Base-by-base conservation (phyloP, 495 filamentous ascomycete genomes). In the Aspergillus asperescens region DNA sequence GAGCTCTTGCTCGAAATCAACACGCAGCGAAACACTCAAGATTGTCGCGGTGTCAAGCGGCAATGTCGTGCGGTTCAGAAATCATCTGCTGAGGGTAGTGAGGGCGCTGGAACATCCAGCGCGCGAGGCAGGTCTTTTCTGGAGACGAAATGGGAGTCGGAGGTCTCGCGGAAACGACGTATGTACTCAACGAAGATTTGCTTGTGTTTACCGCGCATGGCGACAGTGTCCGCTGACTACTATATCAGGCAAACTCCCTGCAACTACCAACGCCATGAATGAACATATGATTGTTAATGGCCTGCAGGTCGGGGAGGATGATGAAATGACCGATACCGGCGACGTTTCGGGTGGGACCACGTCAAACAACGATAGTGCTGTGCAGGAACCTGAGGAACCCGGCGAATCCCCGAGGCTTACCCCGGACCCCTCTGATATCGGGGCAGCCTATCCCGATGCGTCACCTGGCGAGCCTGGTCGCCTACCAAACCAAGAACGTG, bases 41-140 rank as follows among this genome's bases (percentile, higher is more conserved):
- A 65, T 24, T 35, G 62, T 16, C 73, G 75, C 15, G 70, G 72
- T 18, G 69, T 76, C 10, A 80, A 80, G 66, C 68, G 75, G n/a
- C 62, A 65, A 31, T 70, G 75, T 54, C 57, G 74, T 16, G 56
- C 57, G 13, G 23, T 42, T 9, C 54, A 63, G 1, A 25, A 16
- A 25, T 46, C 10, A 4, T 32, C 20, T 6, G 19, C 0, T 8
- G 32, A 13, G 29, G 42, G 29, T n/a, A n/a, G n/a, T 7, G 38
- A 34, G 16, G 8, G 27, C 15, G 27, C 13, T 15, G 48, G 10
- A 28, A 29, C 34, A 53, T 10, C 12, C 43, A 1, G 53, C 56
- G 20, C 20, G 45, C 56, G 61, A 6, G 65, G 61, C 16, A 57
- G 62, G 32, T 72, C 69, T 13, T 74, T 76, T 50, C 58, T 72